Conservation (phyloP, 805 yeast species). For the Starmera caribaea region DNA sequence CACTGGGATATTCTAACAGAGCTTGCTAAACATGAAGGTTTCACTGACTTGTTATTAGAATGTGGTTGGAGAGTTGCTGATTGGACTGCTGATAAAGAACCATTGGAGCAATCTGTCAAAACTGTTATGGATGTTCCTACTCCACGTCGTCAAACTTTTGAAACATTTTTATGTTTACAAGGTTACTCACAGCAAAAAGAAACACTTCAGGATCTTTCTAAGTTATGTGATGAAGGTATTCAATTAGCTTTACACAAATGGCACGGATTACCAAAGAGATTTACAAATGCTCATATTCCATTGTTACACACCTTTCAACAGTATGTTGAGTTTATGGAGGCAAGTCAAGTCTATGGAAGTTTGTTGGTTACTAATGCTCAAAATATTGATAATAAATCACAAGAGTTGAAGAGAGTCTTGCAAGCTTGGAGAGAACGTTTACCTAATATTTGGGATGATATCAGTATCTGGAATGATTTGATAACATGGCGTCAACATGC, state of each 20-base stretch:
- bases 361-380: slow-evolving; percentile 85
- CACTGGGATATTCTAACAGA: slow-evolving; percentile 98
- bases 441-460: slow-evolving; percentile 96
- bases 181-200: slow-evolving; percentile 89
- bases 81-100: slow-evolving; percentile 93
- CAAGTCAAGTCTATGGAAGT: slow-evolving; percentile 86
- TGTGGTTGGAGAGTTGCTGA: slow-evolving; percentile 99
- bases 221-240: slow-evolving; percentile 91
- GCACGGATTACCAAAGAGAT: slow-evolving; percentile 73
- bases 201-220: slow-evolving; percentile 73
- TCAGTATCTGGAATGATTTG: slow-evolving; percentile 93
- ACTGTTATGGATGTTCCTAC: slow-evolving; percentile 98
- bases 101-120: slow-evolving; percentile 87
- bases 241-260: slow-evolving; percentile 87
- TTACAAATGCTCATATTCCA: slow-evolving; percentile 79
- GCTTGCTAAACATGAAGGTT: slow-evolving; percentile 95
- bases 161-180: slow-evolving; percentile 87
- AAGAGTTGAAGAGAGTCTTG: slow-evolving; percentile 85
- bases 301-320: slow-evolving; percentile 93
- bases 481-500: slow-evolving; percentile 99
- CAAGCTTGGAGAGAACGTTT: slow-evolving; percentile 98
- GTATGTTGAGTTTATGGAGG: slow-evolving; percentile 95
- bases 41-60: slow-evolving; percentile 87
- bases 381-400: slow-evolving; percentile 85
- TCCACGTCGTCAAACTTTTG: slow-evolving; percentile 91